Evolutionary conservation across 2,329 filamentous ascomycete species (phyloP), one percentile per base, ranked within the genome.

Genomic region (Colletotrichum eleusines): DNA sequence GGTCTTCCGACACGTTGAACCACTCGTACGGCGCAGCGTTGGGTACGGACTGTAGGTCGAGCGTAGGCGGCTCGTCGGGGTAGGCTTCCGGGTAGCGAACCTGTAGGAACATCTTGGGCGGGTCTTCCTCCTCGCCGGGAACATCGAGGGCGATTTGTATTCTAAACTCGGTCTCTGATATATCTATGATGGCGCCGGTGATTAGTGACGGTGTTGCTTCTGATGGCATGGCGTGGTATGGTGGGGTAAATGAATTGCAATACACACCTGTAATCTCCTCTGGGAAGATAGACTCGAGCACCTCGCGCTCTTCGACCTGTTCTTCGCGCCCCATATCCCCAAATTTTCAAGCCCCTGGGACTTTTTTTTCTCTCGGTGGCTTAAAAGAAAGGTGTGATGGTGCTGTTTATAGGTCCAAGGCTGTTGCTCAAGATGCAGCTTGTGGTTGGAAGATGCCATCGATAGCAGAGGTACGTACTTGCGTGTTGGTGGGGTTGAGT

Each of bases 281-380:
- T 1, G 96, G 94, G 76, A 98, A 99, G 78, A 99, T 99, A 72
- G 95, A 98, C 79, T 97, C 94, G 79, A 99, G 94, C 76, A 99
- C 95, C 82, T 99, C 96, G 73, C 95, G 91, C 87, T 99, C 96
- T 84, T 99, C 96, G 74, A 91, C 84, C 81, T 99, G 96, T 72
- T 99, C 96, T 86, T 98, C 95, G 80, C 84, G 87, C 60, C 89
- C 89, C 90, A 92, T 91, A 9, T 73, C 84, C 75, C 11, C 48
- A n/a, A 42, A 53, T 8, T 31, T 31, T 33, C 4, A 12, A 31
- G n/a, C 46, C 31, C 20, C 18, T 3, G n/a, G 11, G 3, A 33
- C 8, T 9, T n/a, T 35, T 35, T 14, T 5, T 53, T 11, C 14
- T 26, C 6, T 33, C 20, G 35, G 14, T 20, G n/a, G 31, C 23